Evolutionary conservation across 495 filamentous ascomycete species (phyloP), one percentile per base, ranked within the genome.

Genomic region (Amniculicola lignicola): DNA sequence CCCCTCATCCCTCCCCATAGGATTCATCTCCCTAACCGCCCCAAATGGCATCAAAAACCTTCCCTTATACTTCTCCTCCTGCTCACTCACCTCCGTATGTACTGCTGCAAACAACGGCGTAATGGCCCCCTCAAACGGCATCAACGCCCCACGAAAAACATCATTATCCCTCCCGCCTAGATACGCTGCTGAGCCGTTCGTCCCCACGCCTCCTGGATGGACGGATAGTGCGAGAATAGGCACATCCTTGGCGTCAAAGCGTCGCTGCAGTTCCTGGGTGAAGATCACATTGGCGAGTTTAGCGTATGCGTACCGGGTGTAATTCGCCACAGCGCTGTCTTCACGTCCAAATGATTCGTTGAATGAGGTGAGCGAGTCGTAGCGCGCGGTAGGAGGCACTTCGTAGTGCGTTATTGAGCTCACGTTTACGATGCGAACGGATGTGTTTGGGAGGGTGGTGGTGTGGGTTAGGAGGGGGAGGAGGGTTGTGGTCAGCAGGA

Each of bases 281-380:
- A 64, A 67, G 21, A 61, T 54, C n/a, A 61, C 51, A 28, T 64
- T 41, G 12, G 62, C 62, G 28, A 54, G 14, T 43, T 67, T 67
- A 19, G 42, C 42, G 24, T 56, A 39, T 11, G 24, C 55, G 45
- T 64, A 66, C 16, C 40, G 39, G 4, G 21, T 43, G 23, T 31
- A 42, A 12, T 33, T 9, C 16, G 38, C 15, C n/a, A 35, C 6
- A 19, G 44, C 14, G 21, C 9, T n/a, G 9, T 40, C 37, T 6
- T 9, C 6, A 27, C 41, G 39, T 16, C 46, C 45, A 25, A 27
- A 31, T 11, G 6, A 19, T 6, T 38, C 16, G 12, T 50, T 49
- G 45, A 57, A 31, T 25, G 19, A 21, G 9, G 21, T 16, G 3
- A 39, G 25, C 15, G 42, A 38, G 10, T 22, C 46, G 27, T 50